A percentile compares a stretch with the other conserved stretches of the same genome.
Evolutionary conservation across 164 flowering plant species (phyloP).

Genomic region (Houttuynia cordata): DNA sequence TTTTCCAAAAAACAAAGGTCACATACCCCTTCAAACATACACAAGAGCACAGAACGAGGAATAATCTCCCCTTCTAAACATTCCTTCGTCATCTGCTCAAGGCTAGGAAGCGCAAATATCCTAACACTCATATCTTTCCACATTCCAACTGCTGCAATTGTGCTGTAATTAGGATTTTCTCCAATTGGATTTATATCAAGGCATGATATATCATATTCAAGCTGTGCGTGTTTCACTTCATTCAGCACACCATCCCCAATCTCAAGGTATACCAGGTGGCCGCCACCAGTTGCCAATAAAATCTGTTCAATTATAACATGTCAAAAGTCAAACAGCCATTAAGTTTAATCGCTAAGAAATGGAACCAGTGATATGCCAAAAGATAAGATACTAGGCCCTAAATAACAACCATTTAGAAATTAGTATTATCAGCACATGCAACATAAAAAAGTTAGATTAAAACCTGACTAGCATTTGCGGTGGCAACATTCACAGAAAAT

Average conservation of each 20-base stretch:
- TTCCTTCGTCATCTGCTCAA: slow-evolving; percentile 73
- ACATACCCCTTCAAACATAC: slow-evolving; percentile 95
- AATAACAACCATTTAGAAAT: background rate
- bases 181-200: slow-evolving; percentile 95
- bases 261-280: slow-evolving; percentile 76
- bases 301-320: slow-evolving; percentile 37
- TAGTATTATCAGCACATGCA: background rate
- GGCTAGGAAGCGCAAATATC: slow-evolving; percentile 79
- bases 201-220: slow-evolving; percentile 89
- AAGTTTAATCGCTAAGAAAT: background rate
- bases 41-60: slow-evolving; percentile 95
- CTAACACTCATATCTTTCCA: slow-evolving; percentile 95
- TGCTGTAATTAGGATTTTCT: slow-evolving; percentile 60
- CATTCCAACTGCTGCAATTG: slow-evolving; percentile 96
- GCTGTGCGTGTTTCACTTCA: slow-evolving; percentile 53
- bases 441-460: background rate
- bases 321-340: background rate
- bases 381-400: background rate
- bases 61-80: slow-evolving; percentile 91
- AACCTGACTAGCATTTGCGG: slow-evolving; percentile 96
- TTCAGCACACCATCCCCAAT: slow-evolving; percentile 63
- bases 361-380: background rate
- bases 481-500: slow-evolving; percentile 90
- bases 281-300: slow-evolving; percentile 89
- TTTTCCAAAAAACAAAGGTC: background rate